Conservation (phyloP, 352 stramenopile species). For the Blastocystis hominis region DNA sequence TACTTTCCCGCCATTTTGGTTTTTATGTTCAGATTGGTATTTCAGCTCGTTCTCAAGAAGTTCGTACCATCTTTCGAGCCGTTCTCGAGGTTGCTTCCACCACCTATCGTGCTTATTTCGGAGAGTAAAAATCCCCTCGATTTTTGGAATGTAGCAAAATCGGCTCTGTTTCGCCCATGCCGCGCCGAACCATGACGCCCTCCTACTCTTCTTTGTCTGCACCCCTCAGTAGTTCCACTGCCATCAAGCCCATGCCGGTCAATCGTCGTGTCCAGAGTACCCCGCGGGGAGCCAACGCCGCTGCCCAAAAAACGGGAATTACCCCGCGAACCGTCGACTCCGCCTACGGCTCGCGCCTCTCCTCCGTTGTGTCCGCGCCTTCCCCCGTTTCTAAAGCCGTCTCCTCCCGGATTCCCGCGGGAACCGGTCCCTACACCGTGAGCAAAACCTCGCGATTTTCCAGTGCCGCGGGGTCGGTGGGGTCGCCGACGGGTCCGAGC, state of each 20-base stretch:
- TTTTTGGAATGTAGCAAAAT: neutral
- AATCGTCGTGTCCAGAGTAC: neutral
- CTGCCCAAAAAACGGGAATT: neutral
- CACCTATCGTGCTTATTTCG: neutral
- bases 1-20: neutral
- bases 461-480: neutral
- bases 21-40: neutral
- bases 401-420: neutral
- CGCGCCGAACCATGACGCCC: neutral
- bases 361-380: neutral
- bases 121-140: neutral
- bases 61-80: neutral
- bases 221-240: neutral
- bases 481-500: neutral
- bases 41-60: neutral
- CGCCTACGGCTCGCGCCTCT: neutral
- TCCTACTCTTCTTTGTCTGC: neutral
- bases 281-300: neutral
- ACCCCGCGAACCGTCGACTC: neutral
- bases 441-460: neutral
- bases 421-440: neutral
- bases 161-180: neutral
- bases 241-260: constrained; percentile 9
- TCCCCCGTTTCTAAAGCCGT: neutral
- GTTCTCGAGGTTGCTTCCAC: neutral